A percentile compares a stretch with the other conserved stretches of the same genome.
phyloP scores from a whole-genome alignment of 139 green algal genomes.

The Micractinium conductrix region DNA sequence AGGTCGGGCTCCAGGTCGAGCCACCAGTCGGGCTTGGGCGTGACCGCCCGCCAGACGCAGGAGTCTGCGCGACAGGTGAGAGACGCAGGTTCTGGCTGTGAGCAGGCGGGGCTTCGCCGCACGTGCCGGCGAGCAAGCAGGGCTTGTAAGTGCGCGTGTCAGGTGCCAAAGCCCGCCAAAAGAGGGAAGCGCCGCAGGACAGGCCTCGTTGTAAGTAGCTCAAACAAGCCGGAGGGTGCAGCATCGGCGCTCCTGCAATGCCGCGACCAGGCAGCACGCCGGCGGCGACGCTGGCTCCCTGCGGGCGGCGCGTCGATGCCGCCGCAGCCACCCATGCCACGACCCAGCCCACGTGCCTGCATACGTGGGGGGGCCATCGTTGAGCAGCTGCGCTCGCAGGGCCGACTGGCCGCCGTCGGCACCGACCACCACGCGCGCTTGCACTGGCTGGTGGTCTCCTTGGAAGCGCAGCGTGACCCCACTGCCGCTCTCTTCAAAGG shows the following conservation, averaged over 20 bases:
- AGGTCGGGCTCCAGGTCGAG: not conserved
- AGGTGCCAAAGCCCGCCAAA: too few relatives aligned
- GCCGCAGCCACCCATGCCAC: not conserved
- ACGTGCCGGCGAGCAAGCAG: too few relatives aligned
- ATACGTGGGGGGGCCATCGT: slow-evolving; percentile 20
- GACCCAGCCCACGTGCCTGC: not conserved
- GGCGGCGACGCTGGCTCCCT: too few relatives aligned
- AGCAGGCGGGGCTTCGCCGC: not conserved
- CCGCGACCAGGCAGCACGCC: too few relatives aligned
- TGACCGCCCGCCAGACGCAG: slow-evolving; percentile 17
- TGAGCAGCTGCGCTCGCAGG: slow-evolving; percentile 7
- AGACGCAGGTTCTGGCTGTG: slow-evolving; percentile 18
- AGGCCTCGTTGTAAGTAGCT: too few relatives aligned
- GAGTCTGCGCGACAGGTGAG: not conserved
- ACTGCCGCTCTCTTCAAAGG: not conserved
- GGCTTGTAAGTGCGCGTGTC: too few relatives aligned
- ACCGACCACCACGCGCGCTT: slow-evolving; percentile 18
- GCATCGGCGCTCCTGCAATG: too few relatives aligned
- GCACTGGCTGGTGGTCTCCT: not conserved
- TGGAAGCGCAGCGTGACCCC: slow-evolving; percentile 9
- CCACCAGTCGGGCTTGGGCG: slow-evolving; percentile 3
- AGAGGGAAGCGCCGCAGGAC: too few relatives aligned
- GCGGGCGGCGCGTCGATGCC: too few relatives aligned
- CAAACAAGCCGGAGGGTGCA: too few relatives aligned
- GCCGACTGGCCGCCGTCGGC: slow-evolving; percentile 23